Percentiles rank a stretch among this genome's conserved stretches.
phyloP scores from a whole-genome alignment of 306 rosid species.

The Rubus parviflorus region DNA sequence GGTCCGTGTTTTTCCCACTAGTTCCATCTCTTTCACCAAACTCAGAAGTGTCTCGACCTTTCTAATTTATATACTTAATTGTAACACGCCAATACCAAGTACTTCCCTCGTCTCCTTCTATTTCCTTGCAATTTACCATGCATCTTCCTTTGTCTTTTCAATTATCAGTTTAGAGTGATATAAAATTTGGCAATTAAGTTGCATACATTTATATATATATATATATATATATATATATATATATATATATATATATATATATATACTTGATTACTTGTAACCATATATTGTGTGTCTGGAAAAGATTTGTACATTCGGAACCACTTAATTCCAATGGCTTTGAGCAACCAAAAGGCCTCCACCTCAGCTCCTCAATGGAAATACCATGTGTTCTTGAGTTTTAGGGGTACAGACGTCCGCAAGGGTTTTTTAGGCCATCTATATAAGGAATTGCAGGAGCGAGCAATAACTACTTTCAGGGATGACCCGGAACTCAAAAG shows the following conservation, averaged over 20 bases:
- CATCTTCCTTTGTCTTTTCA: no score
- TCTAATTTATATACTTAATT: no score
- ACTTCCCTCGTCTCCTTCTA: no score
- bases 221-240: no score
- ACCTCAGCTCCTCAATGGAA: not conserved
- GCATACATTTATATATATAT: no score
- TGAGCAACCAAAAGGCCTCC: not conserved
- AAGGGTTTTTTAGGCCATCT: not conserved
- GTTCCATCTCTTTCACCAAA: not conserved
- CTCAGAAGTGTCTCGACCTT: no score
- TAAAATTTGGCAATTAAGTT: no score
- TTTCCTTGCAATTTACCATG: no score
- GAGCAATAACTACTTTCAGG: not conserved
- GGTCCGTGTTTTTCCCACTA: not conserved
- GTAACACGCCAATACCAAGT: not conserved
- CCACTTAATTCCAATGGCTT: not conserved
- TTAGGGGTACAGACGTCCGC: constrained; percentile 1
- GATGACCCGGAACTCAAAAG: not conserved
- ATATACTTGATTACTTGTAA: no score
- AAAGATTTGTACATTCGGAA: not conserved
- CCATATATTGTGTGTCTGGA: not conserved
- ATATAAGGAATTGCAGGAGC: not conserved
- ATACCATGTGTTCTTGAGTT: constrained; percentile 14
- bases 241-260: not conserved
- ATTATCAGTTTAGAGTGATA: no score